Evolutionary conservation across 768 basidiomycete genomes (phyloP).

Genomic region (Clitopilus hobsonii): DNA sequence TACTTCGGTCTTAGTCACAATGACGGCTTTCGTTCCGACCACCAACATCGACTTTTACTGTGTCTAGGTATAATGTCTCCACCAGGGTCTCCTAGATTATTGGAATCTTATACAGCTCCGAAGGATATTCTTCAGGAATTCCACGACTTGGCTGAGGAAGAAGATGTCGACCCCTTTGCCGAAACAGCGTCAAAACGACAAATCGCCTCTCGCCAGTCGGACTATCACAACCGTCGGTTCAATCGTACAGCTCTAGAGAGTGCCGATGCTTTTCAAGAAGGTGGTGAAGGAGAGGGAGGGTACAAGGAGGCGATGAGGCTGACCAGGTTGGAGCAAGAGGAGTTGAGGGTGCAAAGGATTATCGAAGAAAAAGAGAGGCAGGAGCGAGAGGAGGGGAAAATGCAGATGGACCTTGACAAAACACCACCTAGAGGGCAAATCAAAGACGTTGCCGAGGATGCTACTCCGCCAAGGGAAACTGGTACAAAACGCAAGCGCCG

Average conservation of each 20-base stretch:
- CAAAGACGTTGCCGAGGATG: constrained; percentile 65
- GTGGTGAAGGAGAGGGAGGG: constrained; percentile 71
- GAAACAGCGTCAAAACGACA: constrained; percentile 92
- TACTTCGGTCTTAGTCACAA: not conserved
- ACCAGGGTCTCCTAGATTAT: constrained; percentile 62
- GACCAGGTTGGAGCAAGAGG: constrained; percentile 89
- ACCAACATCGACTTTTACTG: constrained; percentile 5
- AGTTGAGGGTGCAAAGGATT: constrained; percentile 72
- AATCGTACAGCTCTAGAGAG: constrained; percentile 78
- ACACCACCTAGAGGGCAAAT: constrained; percentile 85
- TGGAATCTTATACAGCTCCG: constrained; percentile 90
- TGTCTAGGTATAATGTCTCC: constrained; percentile 48
- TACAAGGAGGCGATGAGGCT: constrained; percentile 97
- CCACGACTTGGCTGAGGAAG: constrained; percentile 89
- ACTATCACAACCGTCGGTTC: constrained; percentile 93
- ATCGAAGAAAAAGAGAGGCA: constrained; percentile 87
- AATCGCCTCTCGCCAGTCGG: constrained; percentile 89
- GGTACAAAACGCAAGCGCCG: constrained; percentile 71
- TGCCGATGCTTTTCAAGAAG: constrained; percentile 75
- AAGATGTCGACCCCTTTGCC: constrained; percentile 86
- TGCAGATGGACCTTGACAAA: constrained; percentile 87
- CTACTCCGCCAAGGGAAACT: constrained; percentile 49
- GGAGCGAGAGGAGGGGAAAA: constrained; percentile 65
- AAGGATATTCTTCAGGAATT: constrained; percentile 95
- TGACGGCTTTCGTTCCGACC: constrained; percentile 3